Evolutionary conservation across 2,329 filamentous ascomycete genomes (phyloP), one percentile per base, ranked within the genome.

Genomic region (Helotiales sp.): DNA sequence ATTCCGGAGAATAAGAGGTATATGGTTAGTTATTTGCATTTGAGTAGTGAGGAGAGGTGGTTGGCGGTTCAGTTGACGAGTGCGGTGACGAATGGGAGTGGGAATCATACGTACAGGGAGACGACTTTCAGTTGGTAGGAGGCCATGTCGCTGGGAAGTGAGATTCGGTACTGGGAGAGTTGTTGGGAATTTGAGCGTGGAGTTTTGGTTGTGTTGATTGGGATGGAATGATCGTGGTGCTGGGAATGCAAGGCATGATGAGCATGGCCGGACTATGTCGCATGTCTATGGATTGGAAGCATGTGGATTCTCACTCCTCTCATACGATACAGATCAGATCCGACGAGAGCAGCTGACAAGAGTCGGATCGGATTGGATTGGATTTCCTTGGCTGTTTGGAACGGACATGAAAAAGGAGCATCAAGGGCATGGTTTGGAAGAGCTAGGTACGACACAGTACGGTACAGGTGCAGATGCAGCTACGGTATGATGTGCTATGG

Each of bases 71-170:
- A 77, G 65, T 66, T 77, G 47, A 75, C 74, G 4, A 71, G 66
- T 13, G 70, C 73, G 34, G 68, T 69, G 30, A 70, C 69, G 28
- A 72, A 71, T 49, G 69, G 69, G 45, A 71, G 71, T 47, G 74
- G 71, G 34, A 68, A 68, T 28, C 70, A 71, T 52, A 66, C 66
- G 34, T 75, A 73, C 67, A 73, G 71, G 67, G 75, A 75, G 47
- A 77, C 74, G 43, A 76, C 74, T 63, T 77, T 77, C 71, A 75
- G 74, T 69, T 77, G 75, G 75, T 77, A 71, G 61, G n/a, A n/a
- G n/a, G n/a, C n/a, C n/a, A n/a, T n/a, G n/a, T n/a, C n/a, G n/a
- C 43, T 1, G 24, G 34, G 11, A 6, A 7, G 8, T 7, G 6
- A 40, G 11, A 40, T 40, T 15, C 7, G 40, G 17, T n/a, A 20